Evolutionary conservation across 2,329 filamentous ascomycete species (phyloP).

Genomic region (Exutisphaerella laricina): DNA sequence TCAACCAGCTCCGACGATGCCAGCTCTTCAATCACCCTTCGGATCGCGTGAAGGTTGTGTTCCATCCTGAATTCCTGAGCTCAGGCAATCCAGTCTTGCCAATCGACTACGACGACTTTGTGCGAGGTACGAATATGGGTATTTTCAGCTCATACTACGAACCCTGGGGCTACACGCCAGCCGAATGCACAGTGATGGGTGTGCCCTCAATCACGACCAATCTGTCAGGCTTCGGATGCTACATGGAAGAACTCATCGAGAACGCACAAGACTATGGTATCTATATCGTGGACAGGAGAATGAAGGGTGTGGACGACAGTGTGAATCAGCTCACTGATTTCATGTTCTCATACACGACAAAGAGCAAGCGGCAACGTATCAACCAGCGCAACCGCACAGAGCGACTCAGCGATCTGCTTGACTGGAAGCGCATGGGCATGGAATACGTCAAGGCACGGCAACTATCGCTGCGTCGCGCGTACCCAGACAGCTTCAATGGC

Average conservation of each 20-base stretch:
- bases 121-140: constrained; percentile 90
- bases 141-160: constrained; percentile 98
- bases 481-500: constrained; percentile 74
- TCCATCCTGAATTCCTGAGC: constrained; percentile 97
- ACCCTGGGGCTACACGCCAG: constrained; percentile 97
- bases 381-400: constrained; percentile 98
- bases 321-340: constrained; percentile 88
- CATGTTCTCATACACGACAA: constrained; percentile 92
- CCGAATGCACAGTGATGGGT: constrained; percentile 98
- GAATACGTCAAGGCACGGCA: constrained; percentile 98
- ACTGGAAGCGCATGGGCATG: constrained; percentile 99
- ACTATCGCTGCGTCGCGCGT: constrained; percentile 82
- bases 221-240: constrained; percentile 94
- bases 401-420: constrained; percentile 84
- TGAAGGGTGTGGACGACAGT: constrained; percentile 94
- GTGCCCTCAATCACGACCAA: constrained; percentile 98
- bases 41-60: constrained; percentile 94
- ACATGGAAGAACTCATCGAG: constrained; percentile 99
- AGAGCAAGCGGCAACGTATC: constrained; percentile 93
- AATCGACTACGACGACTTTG: constrained; percentile 97
- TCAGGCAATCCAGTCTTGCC: constrained; percentile 92
- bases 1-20: constrained; percentile 92
- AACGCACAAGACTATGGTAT: constrained; percentile 98
- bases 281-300: constrained; percentile 94
- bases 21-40: constrained; percentile 94